phyloP scores from a whole-genome alignment of 306 rosid species.

The Trifolium subterraneum region DNA sequence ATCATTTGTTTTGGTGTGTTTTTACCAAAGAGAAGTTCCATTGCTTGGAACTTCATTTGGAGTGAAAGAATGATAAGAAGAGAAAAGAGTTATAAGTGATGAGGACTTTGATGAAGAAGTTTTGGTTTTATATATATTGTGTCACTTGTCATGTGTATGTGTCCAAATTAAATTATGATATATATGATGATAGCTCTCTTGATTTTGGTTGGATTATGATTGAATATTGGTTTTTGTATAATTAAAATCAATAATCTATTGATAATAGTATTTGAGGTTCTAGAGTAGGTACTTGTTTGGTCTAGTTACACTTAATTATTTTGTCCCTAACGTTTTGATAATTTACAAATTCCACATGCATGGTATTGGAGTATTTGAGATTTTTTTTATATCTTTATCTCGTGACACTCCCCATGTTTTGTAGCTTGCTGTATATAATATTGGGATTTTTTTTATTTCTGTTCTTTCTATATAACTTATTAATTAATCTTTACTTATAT shows the following conservation, averaged over 20 bases:
- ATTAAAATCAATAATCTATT: not conserved
- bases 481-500: no score
- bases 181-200: not conserved
- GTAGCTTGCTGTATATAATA: not conserved
- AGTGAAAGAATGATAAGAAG: conserved; percentile 35
- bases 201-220: not conserved
- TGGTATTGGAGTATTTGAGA: not conserved
- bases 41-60: conserved; percentile 60
- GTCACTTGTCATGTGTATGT: not conserved
- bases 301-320: not conserved
- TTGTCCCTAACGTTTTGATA: not conserved
- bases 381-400: not conserved
- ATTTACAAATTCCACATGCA: conserved; percentile 27
- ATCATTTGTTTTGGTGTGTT: conserved; percentile 50
- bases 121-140: conserved; percentile 31
- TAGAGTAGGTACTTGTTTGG: not conserved
- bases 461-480: no score
- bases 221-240: not conserved
- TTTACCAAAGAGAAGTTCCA: conserved; percentile 61
- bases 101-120: conserved; percentile 4
- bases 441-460: no score
- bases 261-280: not conserved
- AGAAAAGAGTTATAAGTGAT: not conserved
- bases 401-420: not conserved
- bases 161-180: conserved; percentile 1